These are phyloP conservation scores for Lentinula detonsa DNA, from an alignment of 768 basidiomycete species.

Conservation along the genomic window DNA sequence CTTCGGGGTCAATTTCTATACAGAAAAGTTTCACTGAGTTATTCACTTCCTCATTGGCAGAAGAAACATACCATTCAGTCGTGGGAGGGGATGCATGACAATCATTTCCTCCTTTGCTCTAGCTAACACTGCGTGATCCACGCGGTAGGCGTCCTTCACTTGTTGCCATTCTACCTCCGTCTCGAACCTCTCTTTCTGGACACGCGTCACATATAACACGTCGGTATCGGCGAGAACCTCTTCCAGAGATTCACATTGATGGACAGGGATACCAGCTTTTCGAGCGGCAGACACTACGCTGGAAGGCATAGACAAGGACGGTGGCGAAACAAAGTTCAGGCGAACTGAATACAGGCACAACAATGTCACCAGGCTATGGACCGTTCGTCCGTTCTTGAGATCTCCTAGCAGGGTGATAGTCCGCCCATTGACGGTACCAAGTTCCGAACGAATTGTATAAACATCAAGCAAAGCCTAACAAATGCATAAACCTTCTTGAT, in stretches of 20 bases:
- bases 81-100: constrained; percentile 98
- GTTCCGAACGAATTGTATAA: constrained; percentile 94
- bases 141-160: constrained; percentile 87
- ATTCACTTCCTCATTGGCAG: too few species aligned
- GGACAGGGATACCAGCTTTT: constrained; percentile 74
- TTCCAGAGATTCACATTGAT: constrained; percentile 82
- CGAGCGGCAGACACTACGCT: constrained; percentile 78
- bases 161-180: constrained; percentile 79
- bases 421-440: constrained; percentile 95
- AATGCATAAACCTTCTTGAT: constrained; percentile 5
- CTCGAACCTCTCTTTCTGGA: constrained; percentile 92
- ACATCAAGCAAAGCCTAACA: constrained; percentile 77
- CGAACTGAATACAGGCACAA: constrained; percentile 89
- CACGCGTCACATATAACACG: constrained; percentile 92
- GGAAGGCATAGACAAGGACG: constrained; percentile 83
- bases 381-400: constrained; percentile 96
- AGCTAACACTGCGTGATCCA: constrained; percentile 91
- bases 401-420: constrained; percentile 92
- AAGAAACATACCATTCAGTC: constrained; percentile 66
- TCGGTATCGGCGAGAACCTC: constrained; percentile 91
- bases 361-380: constrained; percentile 91
- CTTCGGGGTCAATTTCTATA: constrained; percentile 95
- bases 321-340: constrained; percentile 93
- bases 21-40: constrained; percentile 9
- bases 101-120: constrained; percentile 96